Conservation (phyloP, 441 rosid species). For the Gossypium schwendimanii region DNA sequence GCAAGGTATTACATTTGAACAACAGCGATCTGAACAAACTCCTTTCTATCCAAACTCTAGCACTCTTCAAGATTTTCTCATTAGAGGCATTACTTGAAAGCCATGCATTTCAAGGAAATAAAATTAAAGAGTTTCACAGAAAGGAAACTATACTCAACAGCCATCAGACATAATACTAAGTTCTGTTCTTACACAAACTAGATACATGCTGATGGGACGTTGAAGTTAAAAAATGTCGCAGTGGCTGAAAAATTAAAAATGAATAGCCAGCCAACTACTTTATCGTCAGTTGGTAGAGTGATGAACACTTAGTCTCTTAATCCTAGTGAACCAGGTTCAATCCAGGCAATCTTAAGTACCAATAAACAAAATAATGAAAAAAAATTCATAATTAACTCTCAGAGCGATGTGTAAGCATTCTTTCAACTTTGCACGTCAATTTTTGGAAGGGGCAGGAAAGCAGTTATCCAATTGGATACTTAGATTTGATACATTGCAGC, state of each 20-base stretch:
- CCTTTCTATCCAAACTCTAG: neutral
- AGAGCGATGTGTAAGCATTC: neutral
- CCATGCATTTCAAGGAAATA: neutral
- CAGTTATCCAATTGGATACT: neutral
- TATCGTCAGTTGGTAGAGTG: neutral
- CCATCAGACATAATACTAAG: neutral
- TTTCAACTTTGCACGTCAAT: constrained; percentile 1
- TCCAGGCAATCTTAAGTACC: neutral
- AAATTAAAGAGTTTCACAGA: neutral
- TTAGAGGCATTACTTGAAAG: neutral
- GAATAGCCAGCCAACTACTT: neutral
- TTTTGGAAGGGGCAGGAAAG: neutral
- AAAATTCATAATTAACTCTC: neutral
- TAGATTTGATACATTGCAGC: neutral
- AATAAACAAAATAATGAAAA: neutral
- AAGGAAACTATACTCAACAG: neutral
- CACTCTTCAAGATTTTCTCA: neutral
- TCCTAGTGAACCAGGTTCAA: neutral
- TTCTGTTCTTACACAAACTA: neutral
- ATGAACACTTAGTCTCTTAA: neutral
- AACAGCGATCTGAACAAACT: neutral
- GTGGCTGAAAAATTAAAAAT: neutral
- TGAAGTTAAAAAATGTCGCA: neutral
- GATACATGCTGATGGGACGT: neutral
- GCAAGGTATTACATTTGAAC: neutral